Conservation (phyloP, 2,329 filamentous ascomycete species). For the Colletotrichum aenigma region DNA sequence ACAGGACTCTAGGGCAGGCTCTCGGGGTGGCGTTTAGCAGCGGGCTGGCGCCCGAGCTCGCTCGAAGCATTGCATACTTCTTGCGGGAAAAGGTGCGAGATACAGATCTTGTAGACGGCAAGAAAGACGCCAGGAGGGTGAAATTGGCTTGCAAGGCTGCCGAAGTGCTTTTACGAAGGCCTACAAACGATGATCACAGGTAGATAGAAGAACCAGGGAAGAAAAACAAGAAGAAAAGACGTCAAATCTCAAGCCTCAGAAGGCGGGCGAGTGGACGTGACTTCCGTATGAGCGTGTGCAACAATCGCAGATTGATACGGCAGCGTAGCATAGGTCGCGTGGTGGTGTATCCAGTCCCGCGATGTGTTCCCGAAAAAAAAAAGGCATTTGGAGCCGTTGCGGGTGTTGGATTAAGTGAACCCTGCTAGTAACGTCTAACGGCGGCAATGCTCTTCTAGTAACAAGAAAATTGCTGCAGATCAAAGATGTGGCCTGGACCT, state of each 20-base stretch:
- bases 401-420: not conserved
- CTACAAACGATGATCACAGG: not conserved
- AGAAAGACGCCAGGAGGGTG: slow-evolving; percentile 51
- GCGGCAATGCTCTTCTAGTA: not conserved
- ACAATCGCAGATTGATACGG: not conserved
- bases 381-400: not conserved
- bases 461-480: not conserved
- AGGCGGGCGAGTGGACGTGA: not conserved
- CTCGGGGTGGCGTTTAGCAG: slow-evolving; percentile 5
- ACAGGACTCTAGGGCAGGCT: slow-evolving; percentile 31
- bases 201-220: not conserved
- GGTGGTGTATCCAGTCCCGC: not conserved
- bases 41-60: slow-evolving; percentile 62
- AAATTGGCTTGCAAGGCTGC: slow-evolving; percentile 51
- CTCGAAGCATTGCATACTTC: slow-evolving; percentile 79
- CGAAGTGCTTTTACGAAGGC: slow-evolving; percentile 36
- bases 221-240: not conserved
- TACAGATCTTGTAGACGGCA: slow-evolving; percentile 58
- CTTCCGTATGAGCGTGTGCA: not conserved
- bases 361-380: not conserved
- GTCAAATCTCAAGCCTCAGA: not conserved
- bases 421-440: not conserved
- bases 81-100: slow-evolving; percentile 75
- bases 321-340: not conserved
- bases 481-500: not conserved